Conservation (phyloP, 768 basidiomycete species). For the Pisolithus marmoratus region DNA sequence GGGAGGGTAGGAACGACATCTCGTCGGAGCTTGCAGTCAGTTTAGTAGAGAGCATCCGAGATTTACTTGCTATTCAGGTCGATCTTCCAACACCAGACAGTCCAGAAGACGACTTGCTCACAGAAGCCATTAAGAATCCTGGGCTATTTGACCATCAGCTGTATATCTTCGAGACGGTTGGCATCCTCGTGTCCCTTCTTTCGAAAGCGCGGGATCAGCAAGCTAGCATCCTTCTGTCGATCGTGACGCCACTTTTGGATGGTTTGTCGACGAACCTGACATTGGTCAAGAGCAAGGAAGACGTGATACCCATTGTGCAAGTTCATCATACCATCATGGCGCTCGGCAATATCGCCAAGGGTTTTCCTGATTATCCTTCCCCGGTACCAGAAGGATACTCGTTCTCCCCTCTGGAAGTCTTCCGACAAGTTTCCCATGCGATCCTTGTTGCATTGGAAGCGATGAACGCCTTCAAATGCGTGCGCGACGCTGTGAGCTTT, state of each 20-base stretch:
- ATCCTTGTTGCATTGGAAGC: slow-evolving; percentile 83
- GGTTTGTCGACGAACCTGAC: slow-evolving; percentile 58
- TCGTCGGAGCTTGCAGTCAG: slow-evolving; percentile 62
- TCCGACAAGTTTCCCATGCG: slow-evolving; percentile 79
- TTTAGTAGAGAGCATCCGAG: slow-evolving; percentile 69
- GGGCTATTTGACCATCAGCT: slow-evolving; percentile 82
- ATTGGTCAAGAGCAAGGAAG: slow-evolving; percentile 51
- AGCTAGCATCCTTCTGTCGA: slow-evolving; percentile 60
- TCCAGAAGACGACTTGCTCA: slow-evolving; percentile 63
- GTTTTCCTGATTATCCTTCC: slow-evolving; percentile 88
- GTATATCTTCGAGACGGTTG: slow-evolving; percentile 90
- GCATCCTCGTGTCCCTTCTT: slow-evolving; percentile 76
- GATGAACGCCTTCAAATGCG: slow-evolving; percentile 80
- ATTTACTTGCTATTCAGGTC: slow-evolving; percentile 70
- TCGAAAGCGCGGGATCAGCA: slow-evolving; percentile 64
- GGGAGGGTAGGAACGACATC: slow-evolving; percentile 74
- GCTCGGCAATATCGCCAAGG: slow-evolving; percentile 90
- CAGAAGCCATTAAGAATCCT: slow-evolving; percentile 73
- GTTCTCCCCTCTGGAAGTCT: slow-evolving; percentile 69
- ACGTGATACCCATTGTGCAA: slow-evolving; percentile 74
- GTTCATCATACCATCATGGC: slow-evolving; percentile 95
- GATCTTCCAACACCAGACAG: slow-evolving; percentile 76
- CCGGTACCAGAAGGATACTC: slow-evolving; percentile 61
- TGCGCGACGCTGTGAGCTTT: slow-evolving; percentile 82
- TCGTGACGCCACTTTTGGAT: slow-evolving; percentile 77